phyloP scores from a whole-genome alignment of 2,329 filamentous ascomycete species.

The Ceratocystis lukuohia region DNA sequence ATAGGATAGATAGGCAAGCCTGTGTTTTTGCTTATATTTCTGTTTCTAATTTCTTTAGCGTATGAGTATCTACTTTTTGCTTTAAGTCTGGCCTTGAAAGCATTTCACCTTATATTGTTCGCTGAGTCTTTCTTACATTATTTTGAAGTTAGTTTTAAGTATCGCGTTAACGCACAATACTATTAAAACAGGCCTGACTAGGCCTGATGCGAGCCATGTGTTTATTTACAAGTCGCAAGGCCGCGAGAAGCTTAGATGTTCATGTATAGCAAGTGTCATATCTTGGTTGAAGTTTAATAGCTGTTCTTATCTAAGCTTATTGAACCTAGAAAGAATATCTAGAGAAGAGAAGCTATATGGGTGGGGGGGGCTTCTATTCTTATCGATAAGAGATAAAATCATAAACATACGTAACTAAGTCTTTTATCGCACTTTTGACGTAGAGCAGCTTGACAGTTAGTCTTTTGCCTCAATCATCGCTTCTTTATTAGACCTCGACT shows the following conservation, averaged over 20 bases:
- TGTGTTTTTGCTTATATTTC: neutral
- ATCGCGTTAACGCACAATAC: neutral
- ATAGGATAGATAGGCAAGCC: neutral
- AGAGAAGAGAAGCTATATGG: neutral
- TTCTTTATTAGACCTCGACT: neutral
- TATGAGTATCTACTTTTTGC: neutral
- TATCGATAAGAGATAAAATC: conserved; percentile 13
- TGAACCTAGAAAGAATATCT: no score
- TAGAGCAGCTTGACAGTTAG: neutral
- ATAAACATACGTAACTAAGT: neutral
- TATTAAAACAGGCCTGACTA: neutral
- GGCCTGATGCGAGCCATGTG: no score
- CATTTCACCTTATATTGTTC: neutral
- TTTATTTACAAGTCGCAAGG: no score
- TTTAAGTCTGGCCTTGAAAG: neutral
- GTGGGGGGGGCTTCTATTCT: conserved; percentile 11
- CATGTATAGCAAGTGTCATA: no score
- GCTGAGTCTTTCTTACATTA: neutral
- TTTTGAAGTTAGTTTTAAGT: neutral
- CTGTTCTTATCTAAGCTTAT: no score
- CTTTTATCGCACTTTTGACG: neutral
- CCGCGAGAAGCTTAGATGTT: no score
- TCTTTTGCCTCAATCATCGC: neutral
- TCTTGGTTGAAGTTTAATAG: no score
- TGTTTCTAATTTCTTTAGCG: neutral